These are phyloP conservation scores for Globisporangium radiosum DNA, from an alignment of 352 stramenopile genomes.

Conservation along the genomic window DNA sequence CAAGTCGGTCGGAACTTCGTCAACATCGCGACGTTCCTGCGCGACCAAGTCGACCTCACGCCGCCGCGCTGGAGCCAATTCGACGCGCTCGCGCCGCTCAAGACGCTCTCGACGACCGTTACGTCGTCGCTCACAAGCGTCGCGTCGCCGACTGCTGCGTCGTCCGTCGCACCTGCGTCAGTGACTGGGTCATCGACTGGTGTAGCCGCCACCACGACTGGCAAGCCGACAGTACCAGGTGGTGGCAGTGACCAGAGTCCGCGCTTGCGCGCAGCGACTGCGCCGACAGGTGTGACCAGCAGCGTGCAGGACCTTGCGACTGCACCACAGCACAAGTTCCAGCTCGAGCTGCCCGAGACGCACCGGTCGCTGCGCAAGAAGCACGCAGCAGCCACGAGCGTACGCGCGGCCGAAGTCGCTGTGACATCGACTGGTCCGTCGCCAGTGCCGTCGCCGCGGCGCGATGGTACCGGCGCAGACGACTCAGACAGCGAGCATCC, in stretches of 20 bases:
- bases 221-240: constrained; percentile 6
- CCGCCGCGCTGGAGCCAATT: constrained; percentile 48
- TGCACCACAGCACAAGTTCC: constrained; percentile 20
- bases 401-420: constrained; percentile 3
- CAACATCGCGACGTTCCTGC: constrained; percentile 79
- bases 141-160: constrained; percentile 1
- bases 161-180: constrained; percentile 4
- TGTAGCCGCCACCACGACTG: background rate
- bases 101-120: constrained; percentile 30
- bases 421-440: background rate
- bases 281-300: background rate
- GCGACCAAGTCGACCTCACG: constrained; percentile 68
- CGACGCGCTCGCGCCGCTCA: constrained; percentile 57
- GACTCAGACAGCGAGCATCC: background rate
- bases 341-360: constrained; percentile 36
- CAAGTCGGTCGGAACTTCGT: constrained; percentile 84
- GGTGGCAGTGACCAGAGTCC: constrained; percentile 7
- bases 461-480: background rate
- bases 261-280: constrained; percentile 2
- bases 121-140: constrained; percentile 24
- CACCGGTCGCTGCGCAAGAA: constrained; percentile 41
- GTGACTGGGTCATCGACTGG: constrained; percentile 6
- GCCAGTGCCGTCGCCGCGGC: background rate
- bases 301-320: constrained; percentile 1
- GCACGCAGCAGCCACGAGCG: background rate